Evolutionary conservation across 257 asterid genomes (phyloP).

Genomic region (Solanum pimpinellifolium): DNA sequence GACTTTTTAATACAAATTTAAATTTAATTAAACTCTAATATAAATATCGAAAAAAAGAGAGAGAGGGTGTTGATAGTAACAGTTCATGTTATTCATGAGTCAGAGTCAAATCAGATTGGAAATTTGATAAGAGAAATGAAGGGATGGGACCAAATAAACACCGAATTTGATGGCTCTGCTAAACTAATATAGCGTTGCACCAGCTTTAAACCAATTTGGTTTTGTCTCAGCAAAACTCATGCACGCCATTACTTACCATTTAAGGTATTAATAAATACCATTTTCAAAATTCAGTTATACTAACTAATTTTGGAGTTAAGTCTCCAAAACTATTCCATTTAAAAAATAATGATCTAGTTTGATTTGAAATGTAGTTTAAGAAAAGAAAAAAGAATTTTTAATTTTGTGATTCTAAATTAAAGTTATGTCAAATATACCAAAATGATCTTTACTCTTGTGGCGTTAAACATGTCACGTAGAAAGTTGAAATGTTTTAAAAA

Average conservation of each 20-base stretch:
- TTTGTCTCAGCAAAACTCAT: neutral
- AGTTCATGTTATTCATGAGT: conserved; percentile 17
- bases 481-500: no score
- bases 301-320: neutral
- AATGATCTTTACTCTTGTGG: no score
- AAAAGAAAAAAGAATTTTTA: no score
- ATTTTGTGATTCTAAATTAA: no score
- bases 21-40: no score
- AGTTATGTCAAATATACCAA: no score
- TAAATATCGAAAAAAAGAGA: no score
- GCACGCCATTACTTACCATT: neutral
- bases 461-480: no score
- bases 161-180: conserved; percentile 18
- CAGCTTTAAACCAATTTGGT: neutral
- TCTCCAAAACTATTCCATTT: neutral
- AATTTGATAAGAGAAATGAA: neutral
- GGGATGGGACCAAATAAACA: conserved; percentile 3
- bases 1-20: no score
- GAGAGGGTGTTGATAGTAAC: conserved; percentile 8
- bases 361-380: no score
- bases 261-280: neutral
- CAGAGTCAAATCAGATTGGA: conserved; percentile 1
- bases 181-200: neutral
- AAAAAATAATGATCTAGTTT: no score
- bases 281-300: neutral